Evolutionary conservation across 352 stramenopile genomes (phyloP).

Genomic region (Pythium periplocum): DNA sequence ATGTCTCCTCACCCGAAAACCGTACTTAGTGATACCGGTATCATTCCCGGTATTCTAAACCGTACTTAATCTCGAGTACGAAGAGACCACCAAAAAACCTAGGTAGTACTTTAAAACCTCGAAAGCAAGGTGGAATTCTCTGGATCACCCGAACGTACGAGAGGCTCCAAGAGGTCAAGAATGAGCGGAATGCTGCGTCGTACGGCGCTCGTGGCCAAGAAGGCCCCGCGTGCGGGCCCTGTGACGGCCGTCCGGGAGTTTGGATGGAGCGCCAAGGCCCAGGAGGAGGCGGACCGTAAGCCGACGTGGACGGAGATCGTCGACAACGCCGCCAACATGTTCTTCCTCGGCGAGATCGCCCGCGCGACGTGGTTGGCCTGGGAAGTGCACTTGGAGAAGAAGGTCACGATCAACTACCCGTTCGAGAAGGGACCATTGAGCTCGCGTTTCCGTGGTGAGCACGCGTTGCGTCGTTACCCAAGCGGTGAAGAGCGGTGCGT

Average conservation of each 20-base stretch:
- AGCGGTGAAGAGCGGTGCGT: conserved; percentile 95
- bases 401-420: conserved; percentile 99
- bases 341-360: conserved; percentile 81
- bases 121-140: too few relatives aligned
- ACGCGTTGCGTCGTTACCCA: conserved; percentile 98
- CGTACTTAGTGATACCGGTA: too few relatives aligned
- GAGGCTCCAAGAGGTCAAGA: too few relatives aligned
- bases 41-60: too few relatives aligned
- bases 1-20: too few relatives aligned
- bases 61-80: too few relatives aligned
- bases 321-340: conserved; percentile 78
- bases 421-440: conserved; percentile 97
- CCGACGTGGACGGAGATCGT: conserved; percentile 65
- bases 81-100: too few relatives aligned
- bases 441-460: conserved; percentile 98
- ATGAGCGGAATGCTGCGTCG: conserved; percentile 45
- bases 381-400: conserved; percentile 84
- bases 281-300: conserved; percentile 35
- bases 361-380: conserved; percentile 75
- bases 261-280: conserved; percentile 11
- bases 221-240: conserved; percentile 8
- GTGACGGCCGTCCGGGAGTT: conserved; percentile 23
- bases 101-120: too few relatives aligned
- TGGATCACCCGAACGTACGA: too few relatives aligned
- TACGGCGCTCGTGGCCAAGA: conserved; percentile 16